Evolutionary conservation across 2,329 filamentous ascomycete genomes (phyloP), one percentile per base, ranked within the genome.

Genomic region (Grosmannia clavigera): DNA sequence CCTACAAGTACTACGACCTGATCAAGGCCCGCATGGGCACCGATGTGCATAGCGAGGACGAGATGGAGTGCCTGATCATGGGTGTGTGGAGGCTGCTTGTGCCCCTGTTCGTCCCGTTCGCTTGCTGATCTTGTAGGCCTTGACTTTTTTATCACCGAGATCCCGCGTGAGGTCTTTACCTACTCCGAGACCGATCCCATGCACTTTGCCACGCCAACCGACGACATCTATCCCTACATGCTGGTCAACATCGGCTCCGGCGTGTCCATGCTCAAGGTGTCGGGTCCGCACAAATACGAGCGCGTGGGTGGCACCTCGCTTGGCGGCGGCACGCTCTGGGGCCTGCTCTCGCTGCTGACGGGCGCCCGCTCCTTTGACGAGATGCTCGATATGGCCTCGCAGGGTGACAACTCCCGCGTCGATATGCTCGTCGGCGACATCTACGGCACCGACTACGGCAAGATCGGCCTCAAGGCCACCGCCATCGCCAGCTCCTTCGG

Each of bases 391-490:
- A 87, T 95, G 76, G 92, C 94, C 1, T 94, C 94, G 64, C 80
- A 84, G 40, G 94, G 94, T 31, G 94, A 99, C 74, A 99, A 99
- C 68, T 81, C 87, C 46, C 87, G 88, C 33, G 94, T 99, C 11
- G 94, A 99, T 70, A 92, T 99, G 86, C 79, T 99, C 22, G 94
- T 99, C 0, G 94, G 94, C 25, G 94, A 99, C 72, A 99, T 99
- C 58, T 99, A 99, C 73, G 94, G 94, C 61, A 88, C 88, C 64
- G 92, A 95, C 66, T 99, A 99, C 69, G 87, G 85, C 71, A 96
- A 96, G 74, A 97, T 99, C 61, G 94, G 94, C 0, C 79, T 99
- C 55, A 97, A 96, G 76, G 92, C 88, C 73, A 95, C 87, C 5
- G 92, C 94, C 11, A 99, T 99, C 68, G 94, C 94, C 5, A 95